Evolutionary conservation across 768 basidiomycete genomes (phyloP).

Genomic region (Tremella mesenterica): DNA sequence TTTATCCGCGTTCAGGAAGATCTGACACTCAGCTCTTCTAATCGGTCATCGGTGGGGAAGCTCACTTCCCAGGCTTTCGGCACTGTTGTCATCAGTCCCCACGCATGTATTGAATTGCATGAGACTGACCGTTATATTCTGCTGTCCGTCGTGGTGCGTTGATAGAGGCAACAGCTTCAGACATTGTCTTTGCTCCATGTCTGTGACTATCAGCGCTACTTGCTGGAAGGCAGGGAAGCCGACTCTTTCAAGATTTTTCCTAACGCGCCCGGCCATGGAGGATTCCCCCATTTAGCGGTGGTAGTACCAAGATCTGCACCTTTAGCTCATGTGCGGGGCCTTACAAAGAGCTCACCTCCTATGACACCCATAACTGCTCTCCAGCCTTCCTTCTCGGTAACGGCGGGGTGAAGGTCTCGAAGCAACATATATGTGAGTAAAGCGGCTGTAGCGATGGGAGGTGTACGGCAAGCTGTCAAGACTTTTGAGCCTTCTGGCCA

Average conservation of each 20-base stretch:
- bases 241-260: conserved; percentile 39
- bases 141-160: conserved; percentile 48
- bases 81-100: conserved; percentile 33
- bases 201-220: conserved; percentile 13
- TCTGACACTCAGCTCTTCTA: conserved; percentile 19
- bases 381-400: conserved; percentile 43
- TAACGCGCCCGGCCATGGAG: conserved; percentile 43
- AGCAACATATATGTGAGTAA: conserved; percentile 49
- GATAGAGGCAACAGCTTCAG: conserved; percentile 48
- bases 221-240: neutral
- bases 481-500: conserved; percentile 46
- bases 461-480: conserved; percentile 47
- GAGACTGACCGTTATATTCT: conserved; percentile 42
- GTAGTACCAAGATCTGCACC: conserved; percentile 36
- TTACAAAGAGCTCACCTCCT: conserved; percentile 43
- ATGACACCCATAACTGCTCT: conserved; percentile 48
- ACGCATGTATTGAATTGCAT: neutral
- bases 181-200: conserved; percentile 46
- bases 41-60: neutral
- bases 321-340: neutral
- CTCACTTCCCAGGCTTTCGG: conserved; percentile 45
- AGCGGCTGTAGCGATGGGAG: conserved; percentile 49
- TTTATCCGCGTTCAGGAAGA: conserved; percentile 37
- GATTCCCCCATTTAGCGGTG: conserved; percentile 33
- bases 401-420: conserved; percentile 40